Conservation (phyloP, 441 rosid species). For the Pelargonium exstipulatum region DNA sequence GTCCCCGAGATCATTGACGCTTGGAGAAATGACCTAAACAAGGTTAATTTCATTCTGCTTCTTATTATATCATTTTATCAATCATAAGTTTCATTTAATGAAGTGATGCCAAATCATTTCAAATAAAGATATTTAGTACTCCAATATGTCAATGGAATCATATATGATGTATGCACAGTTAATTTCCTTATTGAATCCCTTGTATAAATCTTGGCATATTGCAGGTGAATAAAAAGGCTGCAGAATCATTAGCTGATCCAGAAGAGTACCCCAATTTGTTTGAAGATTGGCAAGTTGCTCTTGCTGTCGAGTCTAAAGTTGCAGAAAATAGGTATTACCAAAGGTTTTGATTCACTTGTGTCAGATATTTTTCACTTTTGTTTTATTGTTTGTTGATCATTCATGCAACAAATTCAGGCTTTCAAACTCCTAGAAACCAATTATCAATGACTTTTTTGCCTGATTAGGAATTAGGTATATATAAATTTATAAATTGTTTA, state of each 20-base stretch:
- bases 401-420: slow-evolving; percentile 11
- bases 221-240: slow-evolving; percentile 94
- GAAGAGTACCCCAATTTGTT: slow-evolving; percentile 91
- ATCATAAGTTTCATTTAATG: background rate
- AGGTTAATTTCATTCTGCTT: slow-evolving; percentile 43
- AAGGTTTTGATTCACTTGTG: slow-evolving; percentile 7
- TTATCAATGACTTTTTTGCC: background rate
- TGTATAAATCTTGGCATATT: slow-evolving; percentile 7
- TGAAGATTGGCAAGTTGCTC: slow-evolving; percentile 95
- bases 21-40: slow-evolving; percentile 87
- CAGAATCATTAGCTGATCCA: slow-evolving; percentile 98
- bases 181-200: background rate
- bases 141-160: background rate
- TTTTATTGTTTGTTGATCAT: background rate
- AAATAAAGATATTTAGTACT: background rate
- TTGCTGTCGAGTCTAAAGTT: slow-evolving; percentile 67
- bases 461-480: background rate
- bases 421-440: background rate
- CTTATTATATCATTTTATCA: slow-evolving; percentile 13
- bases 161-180: background rate
- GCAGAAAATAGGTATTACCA: slow-evolving; percentile 63
- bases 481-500: too few relatives aligned
- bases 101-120: background rate
- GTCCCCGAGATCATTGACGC: slow-evolving; percentile 84
- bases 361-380: slow-evolving; percentile 5